Base-by-base conservation (phyloP, 192 early-diverging fungal genomes). In the Entophlyctis luteolus region DNA sequence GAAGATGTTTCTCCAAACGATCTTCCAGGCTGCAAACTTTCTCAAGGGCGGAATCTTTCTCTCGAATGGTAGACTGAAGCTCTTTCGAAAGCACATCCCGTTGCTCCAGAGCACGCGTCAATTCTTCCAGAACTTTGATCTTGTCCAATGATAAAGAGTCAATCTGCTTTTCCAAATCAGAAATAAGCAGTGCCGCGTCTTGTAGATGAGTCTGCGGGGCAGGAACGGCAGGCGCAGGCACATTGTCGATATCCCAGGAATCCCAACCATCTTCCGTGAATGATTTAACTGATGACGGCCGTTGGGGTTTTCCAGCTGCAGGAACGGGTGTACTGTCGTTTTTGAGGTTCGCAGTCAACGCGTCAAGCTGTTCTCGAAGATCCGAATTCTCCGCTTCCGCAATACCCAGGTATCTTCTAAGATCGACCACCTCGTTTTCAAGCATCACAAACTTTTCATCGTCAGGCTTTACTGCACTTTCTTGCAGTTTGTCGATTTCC, bases 181-280 rank as follows among this genome's bases (percentile, higher is more conserved):
- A 25, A 34, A 63, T 47, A 16, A 28, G 60, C 1, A 27, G 14
- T 23, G 16, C 23, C 16, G 50, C 16, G 45, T 47, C 18, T 47
- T 47, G 45, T 22, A 47, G 45, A 22, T 47, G 45, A 16, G 18
- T 47, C 45, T 22, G 45, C 45, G 22, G 45, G 45, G 4, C 29
- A 12, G 39, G n/a, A 42, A 42, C 39, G 8, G 39, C 39, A 42
- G 39, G n/a, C 2, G 16, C 23, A 12, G 55, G 33, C 6, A 57
- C 2, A 34, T n/a, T n/a, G 23, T 57, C 55, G 18, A 29, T 28
- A 55, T 66, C 63, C 63, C 63, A 66, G 0, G 62, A 50, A 50
- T 65, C 62, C 62, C 62, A 65, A n/a, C n/a, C n/a, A 12, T 66
- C 63, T 23, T 66, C 63, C 6, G 48, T 66, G 0, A 39, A 10